phyloP scores from a whole-genome alignment of 495 filamentous ascomycete species.

The Aspergillus sclerotioniger region DNA sequence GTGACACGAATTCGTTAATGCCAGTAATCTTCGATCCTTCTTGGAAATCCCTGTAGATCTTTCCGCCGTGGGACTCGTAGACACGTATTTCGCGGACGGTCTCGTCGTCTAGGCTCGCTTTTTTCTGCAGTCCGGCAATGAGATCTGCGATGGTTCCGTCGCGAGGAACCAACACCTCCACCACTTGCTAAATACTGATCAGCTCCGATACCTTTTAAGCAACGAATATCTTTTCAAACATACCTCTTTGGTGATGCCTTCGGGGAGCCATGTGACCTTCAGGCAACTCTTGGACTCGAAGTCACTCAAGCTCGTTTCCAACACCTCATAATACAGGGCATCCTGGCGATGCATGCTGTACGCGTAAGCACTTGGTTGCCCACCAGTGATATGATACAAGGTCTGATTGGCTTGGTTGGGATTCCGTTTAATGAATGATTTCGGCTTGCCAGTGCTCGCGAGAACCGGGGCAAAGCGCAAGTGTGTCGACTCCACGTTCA shows the following conservation, averaged over 20 bases:
- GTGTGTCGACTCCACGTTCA: slow-evolving; percentile 79
- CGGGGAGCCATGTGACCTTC: slow-evolving; percentile 78
- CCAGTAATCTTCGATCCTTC: slow-evolving; percentile 62
- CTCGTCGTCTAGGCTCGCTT: slow-evolving; percentile 74
- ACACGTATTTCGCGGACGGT: slow-evolving; percentile 65
- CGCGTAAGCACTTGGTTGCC: slow-evolving; percentile 59
- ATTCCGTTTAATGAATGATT: slow-evolving; percentile 69
- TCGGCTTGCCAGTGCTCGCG: slow-evolving; percentile 67
- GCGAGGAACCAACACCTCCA: slow-evolving; percentile 81
- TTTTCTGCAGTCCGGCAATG: slow-evolving; percentile 69
- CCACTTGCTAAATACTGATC: slow-evolving; percentile 52
- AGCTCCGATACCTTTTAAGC: background rate
- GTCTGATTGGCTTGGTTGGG: slow-evolving; percentile 60
- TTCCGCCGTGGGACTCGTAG: slow-evolving; percentile 75
- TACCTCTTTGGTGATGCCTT: slow-evolving; percentile 89
- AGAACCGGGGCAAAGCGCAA: slow-evolving; percentile 86
- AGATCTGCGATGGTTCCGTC: slow-evolving; percentile 76
- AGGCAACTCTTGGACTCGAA: slow-evolving; percentile 84
- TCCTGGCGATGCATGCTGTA: slow-evolving; percentile 70
- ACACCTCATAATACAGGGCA: slow-evolving; percentile 81
- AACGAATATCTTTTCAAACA: slow-evolving; percentile 20
- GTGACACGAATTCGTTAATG: slow-evolving; percentile 79
- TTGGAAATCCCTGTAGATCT: slow-evolving; percentile 71
- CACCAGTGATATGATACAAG: slow-evolving; percentile 67
- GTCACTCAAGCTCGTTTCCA: slow-evolving; percentile 92